phyloP scores from a whole-genome alignment of 2,329 filamentous ascomycete genomes.

The Diplodia mutila region DNA sequence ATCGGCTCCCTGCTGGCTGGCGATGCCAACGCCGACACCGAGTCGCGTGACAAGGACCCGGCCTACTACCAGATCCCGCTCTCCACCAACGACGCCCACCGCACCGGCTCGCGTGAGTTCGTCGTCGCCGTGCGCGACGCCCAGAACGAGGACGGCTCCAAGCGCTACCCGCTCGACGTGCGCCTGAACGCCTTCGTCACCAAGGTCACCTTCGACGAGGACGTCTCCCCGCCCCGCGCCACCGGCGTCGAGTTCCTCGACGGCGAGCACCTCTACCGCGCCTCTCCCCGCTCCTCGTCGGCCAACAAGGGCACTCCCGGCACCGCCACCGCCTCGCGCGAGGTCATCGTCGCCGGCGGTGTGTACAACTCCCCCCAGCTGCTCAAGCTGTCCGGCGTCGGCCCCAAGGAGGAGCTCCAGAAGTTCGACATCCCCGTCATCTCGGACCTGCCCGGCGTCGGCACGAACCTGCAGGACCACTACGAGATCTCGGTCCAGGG shows the following conservation, averaged over 20 bases:
- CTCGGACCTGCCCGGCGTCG: conserved; percentile 64
- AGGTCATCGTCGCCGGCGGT: conserved; percentile 55
- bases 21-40: conserved; percentile 56
- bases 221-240: conserved; percentile 59
- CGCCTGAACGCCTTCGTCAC: conserved; percentile 66
- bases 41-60: conserved; percentile 50
- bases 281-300: conserved; percentile 38
- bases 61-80: conserved; percentile 64
- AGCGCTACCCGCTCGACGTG: conserved; percentile 61
- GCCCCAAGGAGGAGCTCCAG: conserved; percentile 57
- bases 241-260: conserved; percentile 50
- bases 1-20: conserved; percentile 49
- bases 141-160: conserved; percentile 54
- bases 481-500: conserved; percentile 60
- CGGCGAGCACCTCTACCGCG: conserved; percentile 45
- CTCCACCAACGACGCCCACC: conserved; percentile 51
- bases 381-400: conserved; percentile 67
- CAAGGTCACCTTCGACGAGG: conserved; percentile 67
- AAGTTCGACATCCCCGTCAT: conserved; percentile 58
- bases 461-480: conserved; percentile 67
- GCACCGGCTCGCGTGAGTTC: conserved; percentile 61
- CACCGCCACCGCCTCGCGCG: conserved; percentile 47
- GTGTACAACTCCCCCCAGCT: conserved; percentile 68
- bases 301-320: conserved; percentile 42
- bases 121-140: conserved; percentile 57